Base-by-base conservation (phyloP, 495 filamentous ascomycete species). In the Penicillium desertorum region DNA sequence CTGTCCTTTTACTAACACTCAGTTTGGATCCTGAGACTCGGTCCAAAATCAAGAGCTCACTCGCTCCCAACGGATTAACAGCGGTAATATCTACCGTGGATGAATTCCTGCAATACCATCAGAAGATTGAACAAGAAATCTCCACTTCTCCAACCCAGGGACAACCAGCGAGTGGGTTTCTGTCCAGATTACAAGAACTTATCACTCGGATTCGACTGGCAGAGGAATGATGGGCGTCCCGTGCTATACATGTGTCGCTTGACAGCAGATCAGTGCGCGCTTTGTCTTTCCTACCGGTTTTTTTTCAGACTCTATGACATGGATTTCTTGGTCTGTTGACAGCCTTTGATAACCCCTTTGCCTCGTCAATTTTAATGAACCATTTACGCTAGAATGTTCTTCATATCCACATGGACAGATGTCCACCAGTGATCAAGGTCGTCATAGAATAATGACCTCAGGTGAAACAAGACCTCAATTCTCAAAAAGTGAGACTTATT, bases 31-130 rank as follows among this genome's bases (percentile, higher is more conserved):
- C 64, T 12, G 74, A 77, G 29, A 82, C 84, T 12, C 70, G 81
- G 34, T 66, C 71, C 25, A 68, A 76, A 20, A 76, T 92, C 27
- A 73, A 73, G 22, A 53, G 59, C 6, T 77, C 71, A 27, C 76
- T 90, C 44, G 81, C 82, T 2, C 80, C 83, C 7, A 79, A 79
- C 43, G 86, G 76, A 12, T 72, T 96, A 4, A 68, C 77, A 14
- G 71, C 82, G 17, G 70, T 96, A 20, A 67, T 94, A n/a, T 82
- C 84, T n/a, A 88, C 88, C 6, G 83, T 96, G 20, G 85, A 88
- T 55, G 91, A 96, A 63, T 98, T 98, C 58, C 80, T 95, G 57
- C 76, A 79, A 37, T 86, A 91, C 69, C 82, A 96, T 66, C 79
- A 83, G 64, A 85, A 84, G 62, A 88, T 92, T 39, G 92, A 95